Conservation (phyloP, 148 eudicot species). For the Spergularia marina region DNA sequence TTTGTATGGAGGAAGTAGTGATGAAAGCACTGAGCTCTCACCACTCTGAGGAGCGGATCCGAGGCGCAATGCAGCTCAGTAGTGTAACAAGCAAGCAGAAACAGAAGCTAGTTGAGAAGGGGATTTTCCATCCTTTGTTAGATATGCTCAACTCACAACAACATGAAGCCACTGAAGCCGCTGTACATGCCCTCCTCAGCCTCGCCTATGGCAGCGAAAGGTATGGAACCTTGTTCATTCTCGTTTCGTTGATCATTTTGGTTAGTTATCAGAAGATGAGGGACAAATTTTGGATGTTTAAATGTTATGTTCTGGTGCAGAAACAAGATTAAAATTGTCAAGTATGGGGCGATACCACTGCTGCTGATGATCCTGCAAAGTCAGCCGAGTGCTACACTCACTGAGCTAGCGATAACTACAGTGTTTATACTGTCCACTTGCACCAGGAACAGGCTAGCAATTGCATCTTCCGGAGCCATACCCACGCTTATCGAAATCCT, state of each 20-base stretch:
- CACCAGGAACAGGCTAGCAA: conserved; percentile 41
- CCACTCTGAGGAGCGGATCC: conserved; percentile 36
- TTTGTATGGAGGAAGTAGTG: conserved; percentile 37
- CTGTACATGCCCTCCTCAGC: conserved; percentile 66
- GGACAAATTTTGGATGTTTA: not conserved
- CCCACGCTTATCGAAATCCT: conserved; percentile 44
- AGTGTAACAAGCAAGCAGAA: conserved; percentile 49
- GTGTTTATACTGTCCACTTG: conserved; percentile 61
- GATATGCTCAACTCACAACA: conserved; percentile 45
- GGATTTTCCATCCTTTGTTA: conserved; percentile 44
- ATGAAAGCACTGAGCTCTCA: conserved; percentile 47
- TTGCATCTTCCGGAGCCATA: conserved; percentile 50
- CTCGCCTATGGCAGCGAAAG: conserved; percentile 75
- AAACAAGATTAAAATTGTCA: conserved; percentile 58
- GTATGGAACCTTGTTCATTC: conserved; percentile 18
- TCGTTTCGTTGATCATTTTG: not conserved
- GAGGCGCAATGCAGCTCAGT: conserved; percentile 42
- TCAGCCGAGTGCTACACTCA: conserved; percentile 30
- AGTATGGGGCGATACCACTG: conserved; percentile 47
- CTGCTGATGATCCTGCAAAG: conserved; percentile 39
- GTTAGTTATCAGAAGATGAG: no score
- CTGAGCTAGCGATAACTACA: conserved; percentile 48
- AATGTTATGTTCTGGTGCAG: conserved; percentile 28
- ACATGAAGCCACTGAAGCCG: conserved; percentile 54
- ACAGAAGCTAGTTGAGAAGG: conserved; percentile 50